These are phyloP conservation scores for Salix caprea DNA, from an alignment of 345 rosid species.

Conservation along the genomic window DNA sequence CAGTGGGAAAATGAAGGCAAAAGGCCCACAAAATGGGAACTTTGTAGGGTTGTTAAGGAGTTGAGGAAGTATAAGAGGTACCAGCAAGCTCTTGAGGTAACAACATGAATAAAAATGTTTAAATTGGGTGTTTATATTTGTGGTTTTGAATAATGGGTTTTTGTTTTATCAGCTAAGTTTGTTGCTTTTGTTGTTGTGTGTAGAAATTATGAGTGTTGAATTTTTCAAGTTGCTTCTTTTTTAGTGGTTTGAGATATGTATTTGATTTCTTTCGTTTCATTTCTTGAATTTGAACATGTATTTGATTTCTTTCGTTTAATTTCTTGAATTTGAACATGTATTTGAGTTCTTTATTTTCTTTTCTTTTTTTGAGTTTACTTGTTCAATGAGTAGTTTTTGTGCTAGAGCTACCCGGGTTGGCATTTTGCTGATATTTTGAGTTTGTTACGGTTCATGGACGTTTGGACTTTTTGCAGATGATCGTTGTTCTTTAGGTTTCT, in stretches of 20 bases:
- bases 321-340: too few relatives aligned
- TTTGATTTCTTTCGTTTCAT: too few relatives aligned
- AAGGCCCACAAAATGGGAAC: constrained; percentile 80
- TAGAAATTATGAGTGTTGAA: not conserved
- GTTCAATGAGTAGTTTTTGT: not conserved
- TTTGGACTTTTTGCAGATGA: not conserved
- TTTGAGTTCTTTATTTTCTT: too few relatives aligned
- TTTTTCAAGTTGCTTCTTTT: not conserved
- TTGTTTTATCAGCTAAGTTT: not conserved
- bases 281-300: too few relatives aligned
- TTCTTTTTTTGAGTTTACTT: not conserved
- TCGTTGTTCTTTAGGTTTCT: not conserved
- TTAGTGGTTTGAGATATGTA: not conserved
- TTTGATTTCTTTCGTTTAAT: too few relatives aligned
- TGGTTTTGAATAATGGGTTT: not conserved
- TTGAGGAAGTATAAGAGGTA: constrained; percentile 72
- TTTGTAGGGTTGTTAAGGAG: constrained; percentile 82
- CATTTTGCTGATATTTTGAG: not conserved
- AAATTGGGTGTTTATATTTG: not conserved
- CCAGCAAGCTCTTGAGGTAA: constrained; percentile 82
- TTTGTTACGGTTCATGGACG: not conserved
- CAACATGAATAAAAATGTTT: not conserved
- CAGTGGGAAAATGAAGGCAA: constrained; percentile 66
- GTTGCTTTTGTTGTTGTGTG: not conserved
- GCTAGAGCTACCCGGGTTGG: not conserved